Base-by-base conservation (phyloP, 2,329 filamentous ascomycete genomes). In the Myriosclerotinia scirpicola region DNA sequence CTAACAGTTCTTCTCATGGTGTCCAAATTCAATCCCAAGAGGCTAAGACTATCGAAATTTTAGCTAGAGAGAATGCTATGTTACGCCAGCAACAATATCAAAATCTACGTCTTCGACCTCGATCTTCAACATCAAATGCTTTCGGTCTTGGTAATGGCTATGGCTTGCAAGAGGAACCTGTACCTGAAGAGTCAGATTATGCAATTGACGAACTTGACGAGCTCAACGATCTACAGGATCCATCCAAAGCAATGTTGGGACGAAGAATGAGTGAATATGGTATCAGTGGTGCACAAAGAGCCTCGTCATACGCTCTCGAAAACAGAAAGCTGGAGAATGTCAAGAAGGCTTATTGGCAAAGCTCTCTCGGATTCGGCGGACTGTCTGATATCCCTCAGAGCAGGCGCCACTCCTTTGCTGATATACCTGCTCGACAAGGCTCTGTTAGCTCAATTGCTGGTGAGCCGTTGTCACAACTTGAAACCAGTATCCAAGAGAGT, bases 371-470 rank as follows among this genome's bases (percentile, higher is more conserved):
- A 1, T 90, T 91, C 75, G 83, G 85, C 54, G 82, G 84, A 20
- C 71, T 85, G 34, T 82, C 81, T 5, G 88, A 91, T 68, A 81
- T 87, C 40, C 86, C 88, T 15, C 90, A 93, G 73, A 92, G 90
- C 73, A 85, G 91, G 67, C 87, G 91, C 38, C 91, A 94, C 77
- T 94, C 91, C 1, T 92, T 95, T 75, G 91, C 87, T 62, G 88
- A 88, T 72, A 83, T 89, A 73, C 86, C 85, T 38, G 87, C 85
- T 36, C 82, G 87, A 17, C 87, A 89, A 71, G 84, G 82, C 2
- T 89, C 87, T 3, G 85, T 89, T 70, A 84, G 85, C 72, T 88
- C 86, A 38, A 79, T 86, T 63, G 34, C 44, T 17, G 81, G 81
- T 59, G 86, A 88, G n/a, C 67, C 71, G 76, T 80, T 58, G 77